phyloP scores from a whole-genome alignment of 768 basidiomycete species.

The Auricularia sp. region DNA sequence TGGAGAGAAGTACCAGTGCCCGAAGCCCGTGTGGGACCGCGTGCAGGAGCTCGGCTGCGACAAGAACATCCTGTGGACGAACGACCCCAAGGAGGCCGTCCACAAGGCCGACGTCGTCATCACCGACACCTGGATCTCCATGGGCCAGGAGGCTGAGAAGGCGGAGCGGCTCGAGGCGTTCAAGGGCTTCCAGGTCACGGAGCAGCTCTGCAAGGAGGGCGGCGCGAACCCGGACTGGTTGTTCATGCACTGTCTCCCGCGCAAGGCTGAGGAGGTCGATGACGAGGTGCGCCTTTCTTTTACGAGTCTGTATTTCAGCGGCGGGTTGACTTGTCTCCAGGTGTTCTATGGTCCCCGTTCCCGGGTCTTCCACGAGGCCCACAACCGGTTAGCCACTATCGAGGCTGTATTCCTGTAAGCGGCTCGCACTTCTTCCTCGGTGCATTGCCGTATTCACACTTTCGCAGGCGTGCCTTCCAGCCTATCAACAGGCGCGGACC shows the following conservation, averaged over 20 bases:
- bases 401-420: slow-evolving; percentile 86
- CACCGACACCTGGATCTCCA: slow-evolving; percentile 99
- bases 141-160: slow-evolving; percentile 97
- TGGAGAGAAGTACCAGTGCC: slow-evolving; percentile 50
- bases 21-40: slow-evolving; percentile 66
- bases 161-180: slow-evolving; percentile 79
- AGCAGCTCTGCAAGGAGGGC: slow-evolving; percentile 67
- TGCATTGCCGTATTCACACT: neutral
- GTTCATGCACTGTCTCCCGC: slow-evolving; percentile 92
- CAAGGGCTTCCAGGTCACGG: slow-evolving; percentile 88
- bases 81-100: slow-evolving; percentile 79
- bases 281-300: slow-evolving; percentile 53
- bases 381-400: slow-evolving; percentile 96
- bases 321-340: slow-evolving; percentile 23
- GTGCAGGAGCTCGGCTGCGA: slow-evolving; percentile 69
- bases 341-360: slow-evolving; percentile 91
- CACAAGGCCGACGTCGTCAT: slow-evolving; percentile 86
- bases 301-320: too few species aligned
- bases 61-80: slow-evolving; percentile 60
- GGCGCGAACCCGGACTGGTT: slow-evolving; percentile 83
- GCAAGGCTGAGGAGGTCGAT: slow-evolving; percentile 88
- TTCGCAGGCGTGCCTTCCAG: too few species aligned
- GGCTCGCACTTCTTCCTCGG: neutral
- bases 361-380: slow-evolving; percentile 86
- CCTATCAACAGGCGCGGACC: too few species aligned